Percentiles rank a stretch among this genome's conserved stretches.
These are phyloP conservation scores for Annona squamosa DNA, from an alignment of 164 flowering plant species.

Conservation along the genomic window DNA sequence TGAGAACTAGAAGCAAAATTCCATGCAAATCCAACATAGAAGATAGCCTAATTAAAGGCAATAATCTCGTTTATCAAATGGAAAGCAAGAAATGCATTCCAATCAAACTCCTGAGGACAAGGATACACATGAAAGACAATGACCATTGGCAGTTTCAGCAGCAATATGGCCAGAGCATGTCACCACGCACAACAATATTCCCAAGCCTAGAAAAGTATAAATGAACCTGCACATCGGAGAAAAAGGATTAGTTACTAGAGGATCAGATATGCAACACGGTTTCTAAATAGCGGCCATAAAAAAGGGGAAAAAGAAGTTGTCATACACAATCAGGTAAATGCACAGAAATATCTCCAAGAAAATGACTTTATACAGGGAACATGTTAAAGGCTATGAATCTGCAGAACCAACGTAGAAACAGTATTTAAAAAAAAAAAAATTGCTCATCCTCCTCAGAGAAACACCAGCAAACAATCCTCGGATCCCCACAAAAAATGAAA, in stretches of 20 bases:
- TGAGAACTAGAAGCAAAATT: neutral
- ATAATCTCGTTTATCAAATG: neutral
- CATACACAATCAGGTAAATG: neutral
- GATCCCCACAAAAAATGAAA: neutral
- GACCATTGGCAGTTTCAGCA: slow-evolving; percentile 75
- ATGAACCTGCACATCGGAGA: slow-evolving; percentile 54
- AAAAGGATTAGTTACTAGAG: neutral
- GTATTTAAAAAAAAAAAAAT: neutral
- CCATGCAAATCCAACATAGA: neutral
- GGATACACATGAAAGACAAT: slow-evolving; percentile 81
- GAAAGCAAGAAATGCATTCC: slow-evolving; percentile 1
- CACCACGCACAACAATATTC: slow-evolving; percentile 49
- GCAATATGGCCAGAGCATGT: slow-evolving; percentile 86
- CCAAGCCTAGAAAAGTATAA: slow-evolving; percentile 63
- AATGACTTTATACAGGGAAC: neutral
- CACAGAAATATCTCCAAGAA: neutral
- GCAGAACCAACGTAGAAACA: neutral
- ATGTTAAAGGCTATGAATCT: neutral
- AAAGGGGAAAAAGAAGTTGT: too few species aligned
- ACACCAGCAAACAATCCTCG: neutral
- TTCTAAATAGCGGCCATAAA: neutral
- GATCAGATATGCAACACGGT: neutral
- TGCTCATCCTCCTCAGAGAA: neutral
- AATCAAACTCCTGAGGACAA: slow-evolving; percentile 14
- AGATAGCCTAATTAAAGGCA: neutral